These are phyloP conservation scores for Drechslerella coelobrocha DNA, from an alignment of 2,329 filamentous ascomycete genomes.

Conservation along the genomic window DNA sequence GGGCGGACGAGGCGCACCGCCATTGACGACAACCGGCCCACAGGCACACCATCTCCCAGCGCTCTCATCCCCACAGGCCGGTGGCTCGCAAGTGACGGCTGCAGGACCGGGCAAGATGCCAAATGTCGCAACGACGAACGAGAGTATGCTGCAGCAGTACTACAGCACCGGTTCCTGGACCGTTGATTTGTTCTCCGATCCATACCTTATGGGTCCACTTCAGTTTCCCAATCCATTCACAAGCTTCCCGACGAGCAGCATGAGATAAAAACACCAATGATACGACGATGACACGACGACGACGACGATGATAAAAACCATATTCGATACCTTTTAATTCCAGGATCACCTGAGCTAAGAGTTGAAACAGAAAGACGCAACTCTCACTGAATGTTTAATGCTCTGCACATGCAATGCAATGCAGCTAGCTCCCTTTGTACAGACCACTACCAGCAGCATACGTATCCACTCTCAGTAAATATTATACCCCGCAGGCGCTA, in stretches of 20 bases:
- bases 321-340: no score
- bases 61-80: constrained; percentile 25
- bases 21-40: constrained; percentile 31
- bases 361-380: background rate
- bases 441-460: background rate
- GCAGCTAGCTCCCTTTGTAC: background rate
- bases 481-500: constrained; percentile 3
- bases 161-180: constrained; percentile 49
- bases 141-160: constrained; percentile 42
- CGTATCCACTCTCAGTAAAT: background rate
- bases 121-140: constrained; percentile 30
- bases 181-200: constrained; percentile 46
- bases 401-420: no score
- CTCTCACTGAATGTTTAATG: constrained; percentile 12
- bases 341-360: background rate
- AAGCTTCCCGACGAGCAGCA: constrained; percentile 49
- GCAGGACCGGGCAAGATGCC: constrained; percentile 21
- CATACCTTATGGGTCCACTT: constrained; percentile 43
- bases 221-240: constrained; percentile 45
- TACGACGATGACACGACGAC: background rate
- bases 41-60: constrained; percentile 30
- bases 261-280: constrained; percentile 37
- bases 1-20: constrained; percentile 15
- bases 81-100: constrained; percentile 15
- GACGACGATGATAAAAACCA: no score